phyloP scores from a whole-genome alignment of 2,329 filamentous ascomycete genomes.

The Penicillium hesseltinei region DNA sequence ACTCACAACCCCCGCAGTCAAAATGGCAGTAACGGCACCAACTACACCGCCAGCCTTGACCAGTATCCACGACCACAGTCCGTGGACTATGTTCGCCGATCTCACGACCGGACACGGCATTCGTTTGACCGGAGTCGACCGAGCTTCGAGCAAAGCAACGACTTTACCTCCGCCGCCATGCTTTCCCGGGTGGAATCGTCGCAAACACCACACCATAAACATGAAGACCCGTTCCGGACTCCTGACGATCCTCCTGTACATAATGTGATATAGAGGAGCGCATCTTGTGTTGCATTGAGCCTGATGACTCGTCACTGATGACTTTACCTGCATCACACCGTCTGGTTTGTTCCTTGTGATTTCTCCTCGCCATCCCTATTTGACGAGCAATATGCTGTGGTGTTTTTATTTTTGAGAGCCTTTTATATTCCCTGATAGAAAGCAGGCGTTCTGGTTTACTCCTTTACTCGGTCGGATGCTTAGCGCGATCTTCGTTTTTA shows the following conservation, averaged over 20 bases:
- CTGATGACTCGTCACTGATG: constrained; percentile 30
- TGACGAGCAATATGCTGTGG: constrained; percentile 25
- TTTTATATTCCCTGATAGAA: constrained; percentile 42
- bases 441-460: constrained; percentile 39
- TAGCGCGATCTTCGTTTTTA: constrained; percentile 27
- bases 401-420: constrained; percentile 29
- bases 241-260: constrained; percentile 34
- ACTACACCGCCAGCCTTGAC: constrained; percentile 64
- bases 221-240: constrained; percentile 35
- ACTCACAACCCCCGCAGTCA: constrained; percentile 81
- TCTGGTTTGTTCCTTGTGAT: constrained; percentile 31
- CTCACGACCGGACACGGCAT: constrained; percentile 80
- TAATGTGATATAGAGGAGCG: constrained; percentile 30
- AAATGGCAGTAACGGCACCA: constrained; percentile 91
- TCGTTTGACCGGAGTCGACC: constrained; percentile 83
- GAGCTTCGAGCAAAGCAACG: constrained; percentile 82
- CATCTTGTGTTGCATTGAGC: constrained; percentile 25
- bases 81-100: constrained; percentile 60
- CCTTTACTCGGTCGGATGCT: constrained; percentile 30
- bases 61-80: constrained; percentile 58
- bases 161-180: constrained; percentile 87
- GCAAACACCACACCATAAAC: constrained; percentile 32
- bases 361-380: constrained; percentile 13
- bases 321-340: constrained; percentile 28
- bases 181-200: constrained; percentile 79